Conservation (phyloP, 2,329 filamentous ascomycete genomes). For the Coniochaeta sp. region DNA sequence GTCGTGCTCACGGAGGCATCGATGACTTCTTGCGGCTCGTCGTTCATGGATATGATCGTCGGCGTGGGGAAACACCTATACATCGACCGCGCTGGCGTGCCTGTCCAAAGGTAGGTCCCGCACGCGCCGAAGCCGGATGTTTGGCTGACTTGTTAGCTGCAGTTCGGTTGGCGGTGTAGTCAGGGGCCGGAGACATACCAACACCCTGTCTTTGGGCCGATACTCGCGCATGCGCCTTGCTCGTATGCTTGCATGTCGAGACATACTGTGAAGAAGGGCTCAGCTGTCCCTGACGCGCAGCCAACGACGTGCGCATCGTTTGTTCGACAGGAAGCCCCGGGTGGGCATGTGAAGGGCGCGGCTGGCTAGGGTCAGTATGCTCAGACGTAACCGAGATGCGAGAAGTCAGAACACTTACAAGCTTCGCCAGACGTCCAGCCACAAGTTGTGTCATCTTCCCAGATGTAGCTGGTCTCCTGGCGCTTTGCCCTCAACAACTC, state of each 20-base stretch:
- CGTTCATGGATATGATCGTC: constrained; percentile 23
- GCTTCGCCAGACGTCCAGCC: constrained; percentile 16
- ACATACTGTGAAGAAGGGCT: constrained; percentile 26
- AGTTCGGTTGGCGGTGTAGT: neutral
- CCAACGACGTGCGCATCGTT: constrained; percentile 26
- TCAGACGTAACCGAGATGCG: neutral
- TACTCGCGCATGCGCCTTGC: constrained; percentile 19
- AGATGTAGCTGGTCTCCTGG: constrained; percentile 13
- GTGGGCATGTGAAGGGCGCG: constrained; percentile 11
- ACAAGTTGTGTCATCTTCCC: constrained; percentile 17
- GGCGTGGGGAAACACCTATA: constrained; percentile 24
- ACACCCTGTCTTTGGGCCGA: constrained; percentile 24
- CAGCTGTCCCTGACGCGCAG: constrained; percentile 22
- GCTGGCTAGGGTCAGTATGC: constrained; percentile 8
- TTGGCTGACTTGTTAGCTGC: constrained; percentile 3
- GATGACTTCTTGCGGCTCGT: constrained; percentile 25
- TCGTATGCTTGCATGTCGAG: constrained; percentile 24
- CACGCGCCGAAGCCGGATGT: constrained; percentile 19
- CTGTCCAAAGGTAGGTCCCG: constrained; percentile 30
- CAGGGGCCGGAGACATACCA: constrained; percentile 21
- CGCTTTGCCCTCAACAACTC: constrained; percentile 11
- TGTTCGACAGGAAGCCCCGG: constrained; percentile 16
- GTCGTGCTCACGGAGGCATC: constrained; percentile 19
- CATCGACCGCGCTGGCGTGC: constrained; percentile 24
- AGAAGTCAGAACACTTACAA: constrained; percentile 11